These are phyloP conservation scores for Daldinia vernicosa DNA, from an alignment of 495 filamentous ascomycete genomes.

Conservation along the genomic window DNA sequence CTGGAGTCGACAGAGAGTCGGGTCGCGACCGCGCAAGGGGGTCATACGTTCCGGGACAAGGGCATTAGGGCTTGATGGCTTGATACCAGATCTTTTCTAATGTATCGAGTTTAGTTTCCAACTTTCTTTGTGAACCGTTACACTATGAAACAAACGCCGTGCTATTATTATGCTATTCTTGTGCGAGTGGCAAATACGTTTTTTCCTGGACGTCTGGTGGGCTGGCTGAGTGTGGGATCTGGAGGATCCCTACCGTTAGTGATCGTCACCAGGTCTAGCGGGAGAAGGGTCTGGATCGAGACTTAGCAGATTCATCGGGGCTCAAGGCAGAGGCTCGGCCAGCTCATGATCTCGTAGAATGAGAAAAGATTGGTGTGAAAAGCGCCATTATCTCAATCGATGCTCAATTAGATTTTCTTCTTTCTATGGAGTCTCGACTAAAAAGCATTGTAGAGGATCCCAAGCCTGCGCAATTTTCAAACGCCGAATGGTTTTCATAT, in stretches of 20 bases:
- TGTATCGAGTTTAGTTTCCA: constrained; percentile 20
- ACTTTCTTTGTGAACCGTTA: constrained; percentile 23
- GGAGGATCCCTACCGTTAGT: constrained; percentile 11
- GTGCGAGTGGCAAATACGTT: constrained; percentile 31
- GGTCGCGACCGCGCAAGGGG: constrained; percentile 31
- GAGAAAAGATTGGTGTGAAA: constrained; percentile 1
- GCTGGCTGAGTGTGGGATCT: constrained; percentile 7
- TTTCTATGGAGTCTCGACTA: background rate
- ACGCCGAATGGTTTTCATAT: constrained; percentile 6
- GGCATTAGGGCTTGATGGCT: background rate
- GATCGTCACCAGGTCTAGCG: constrained; percentile 39
- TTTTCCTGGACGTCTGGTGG: background rate
- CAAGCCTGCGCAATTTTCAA: background rate
- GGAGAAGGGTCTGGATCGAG: constrained; percentile 42
- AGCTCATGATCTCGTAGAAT: constrained; percentile 10
- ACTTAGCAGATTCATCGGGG: constrained; percentile 39
- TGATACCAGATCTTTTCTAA: constrained; percentile 7
- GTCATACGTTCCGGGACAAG: background rate
- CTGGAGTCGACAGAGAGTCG: constrained; percentile 29
- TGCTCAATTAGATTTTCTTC: background rate
- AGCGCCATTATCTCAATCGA: background rate
- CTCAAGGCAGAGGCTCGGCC: constrained; percentile 15
- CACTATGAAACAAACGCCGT: constrained; percentile 26
- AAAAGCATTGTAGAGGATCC: background rate
- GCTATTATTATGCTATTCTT: constrained; percentile 11